These are phyloP conservation scores for Datisca glomerata DNA, from an alignment of 306 rosid species.

Conservation along the genomic window DNA sequence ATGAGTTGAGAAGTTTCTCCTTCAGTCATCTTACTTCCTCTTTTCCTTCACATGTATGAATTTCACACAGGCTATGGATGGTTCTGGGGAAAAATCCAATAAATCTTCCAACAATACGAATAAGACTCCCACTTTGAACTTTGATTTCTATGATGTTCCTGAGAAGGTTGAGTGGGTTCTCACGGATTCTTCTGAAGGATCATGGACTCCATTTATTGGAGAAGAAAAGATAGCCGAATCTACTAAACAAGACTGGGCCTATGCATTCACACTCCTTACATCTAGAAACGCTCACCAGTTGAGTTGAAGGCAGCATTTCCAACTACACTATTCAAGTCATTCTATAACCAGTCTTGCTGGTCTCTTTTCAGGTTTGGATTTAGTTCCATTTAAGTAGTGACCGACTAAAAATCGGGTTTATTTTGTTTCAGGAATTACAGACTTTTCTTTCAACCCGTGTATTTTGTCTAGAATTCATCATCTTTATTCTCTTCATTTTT, in stretches of 20 bases:
- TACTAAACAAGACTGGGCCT: slow-evolving; percentile 28
- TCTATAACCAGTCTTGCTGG: too few relatives aligned
- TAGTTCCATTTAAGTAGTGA: too few relatives aligned
- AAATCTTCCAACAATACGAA: slow-evolving; percentile 16
- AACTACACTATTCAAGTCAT: too few relatives aligned
- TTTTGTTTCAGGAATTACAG: too few relatives aligned
- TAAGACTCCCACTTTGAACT: slow-evolving; percentile 19
- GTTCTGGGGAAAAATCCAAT: slow-evolving; percentile 21
- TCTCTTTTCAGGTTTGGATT: too few relatives aligned
- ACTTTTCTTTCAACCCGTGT: too few relatives aligned
- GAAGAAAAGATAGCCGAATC: slow-evolving; percentile 24
- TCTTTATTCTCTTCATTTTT: too few relatives aligned
- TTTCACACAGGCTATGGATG: slow-evolving; percentile 16
- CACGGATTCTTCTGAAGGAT: slow-evolving; percentile 20
- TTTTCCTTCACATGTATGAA: background rate
- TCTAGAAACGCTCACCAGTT: slow-evolving; percentile 16
- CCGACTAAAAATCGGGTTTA: too few relatives aligned
- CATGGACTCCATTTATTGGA: slow-evolving; percentile 37
- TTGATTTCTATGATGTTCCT: slow-evolving; percentile 30
- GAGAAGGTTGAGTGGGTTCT: slow-evolving; percentile 48
- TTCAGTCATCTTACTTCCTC: background rate
- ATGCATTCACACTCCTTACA: slow-evolving; percentile 22
- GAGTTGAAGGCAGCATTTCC: too few relatives aligned
- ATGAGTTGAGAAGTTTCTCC: slow-evolving; percentile 1
- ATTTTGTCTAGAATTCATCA: too few relatives aligned